Evolutionary conservation across 192 early-diverging fungal species (phyloP).

Genomic region (Dissophora ornata): DNA sequence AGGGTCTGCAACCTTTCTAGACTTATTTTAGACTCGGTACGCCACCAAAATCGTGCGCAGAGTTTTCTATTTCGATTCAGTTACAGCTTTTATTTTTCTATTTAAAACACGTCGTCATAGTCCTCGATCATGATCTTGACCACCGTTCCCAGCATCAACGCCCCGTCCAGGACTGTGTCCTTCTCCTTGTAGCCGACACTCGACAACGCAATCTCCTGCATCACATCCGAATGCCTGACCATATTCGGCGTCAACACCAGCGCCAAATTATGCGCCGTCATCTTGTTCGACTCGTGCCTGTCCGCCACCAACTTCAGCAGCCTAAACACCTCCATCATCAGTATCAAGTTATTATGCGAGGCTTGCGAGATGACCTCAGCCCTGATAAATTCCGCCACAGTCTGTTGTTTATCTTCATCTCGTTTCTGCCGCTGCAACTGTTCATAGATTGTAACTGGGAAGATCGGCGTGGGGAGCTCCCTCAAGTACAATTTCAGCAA

Average conservation of each 20-base stretch:
- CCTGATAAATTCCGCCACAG: constrained; percentile 56
- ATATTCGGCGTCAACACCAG: constrained; percentile 92
- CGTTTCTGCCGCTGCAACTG: constrained; percentile 54
- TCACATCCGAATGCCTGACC: constrained; percentile 60
- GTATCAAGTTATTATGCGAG: constrained; percentile 63
- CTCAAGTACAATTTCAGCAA: constrained; percentile 87
- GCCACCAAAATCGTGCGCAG: too few relatives aligned
- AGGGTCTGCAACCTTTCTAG: too few relatives aligned
- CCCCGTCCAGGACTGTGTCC: constrained; percentile 10
- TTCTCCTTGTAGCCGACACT: constrained; percentile 6
- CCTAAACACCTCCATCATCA: constrained; percentile 73
- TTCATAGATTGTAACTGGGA: constrained; percentile 73
- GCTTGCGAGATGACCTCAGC: constrained; percentile 40
- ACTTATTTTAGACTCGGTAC: too few relatives aligned
- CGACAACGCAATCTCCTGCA: constrained; percentile 50
- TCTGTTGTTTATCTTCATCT: constrained; percentile 31
- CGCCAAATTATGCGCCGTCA: constrained; percentile 86
- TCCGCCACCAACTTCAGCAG: constrained; percentile 79
- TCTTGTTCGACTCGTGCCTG: constrained; percentile 77
- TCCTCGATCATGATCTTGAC: constrained; percentile 49
- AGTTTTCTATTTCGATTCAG: background rate
- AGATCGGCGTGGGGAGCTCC: constrained; percentile 81
- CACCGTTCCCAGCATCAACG: constrained; percentile 37
- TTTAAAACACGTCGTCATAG: constrained; percentile 38
- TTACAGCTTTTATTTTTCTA: background rate